Evolutionary conservation across 1,284 basidiomycete genomes (phyloP), one percentile per base, ranked within the genome.

Genomic region (Tilletia indica): DNA sequence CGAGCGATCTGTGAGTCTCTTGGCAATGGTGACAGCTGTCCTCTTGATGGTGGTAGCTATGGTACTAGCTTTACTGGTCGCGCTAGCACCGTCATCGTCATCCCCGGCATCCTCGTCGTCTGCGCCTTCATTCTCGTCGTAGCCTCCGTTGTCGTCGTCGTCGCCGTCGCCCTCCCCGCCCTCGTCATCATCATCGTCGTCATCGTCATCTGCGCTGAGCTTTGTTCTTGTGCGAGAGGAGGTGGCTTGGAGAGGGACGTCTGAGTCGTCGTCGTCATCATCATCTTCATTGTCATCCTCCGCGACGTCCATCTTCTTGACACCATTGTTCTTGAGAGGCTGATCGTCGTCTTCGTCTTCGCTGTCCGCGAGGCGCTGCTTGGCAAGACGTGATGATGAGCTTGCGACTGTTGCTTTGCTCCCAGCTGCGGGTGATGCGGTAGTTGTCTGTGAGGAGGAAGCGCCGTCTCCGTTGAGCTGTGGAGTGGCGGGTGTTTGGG

Each of bases 91-190:
- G 31, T 67, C 77, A 58, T 84, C 85, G 64, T 88, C 87, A 12
- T 85, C 51, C 51, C 6, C 51, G 51, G 8, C 73, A 85, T 87
- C 81, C 90, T 89, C 8, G 82, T 90, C 71, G 86, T 84, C 80
- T 88, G 89, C 71, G 85, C 86, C 83, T 56, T 82, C 77, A 47
- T 77, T 72, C 14, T 74, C 76, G 25, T 78, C 77, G 31, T 78
- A 78, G 14, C 70, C 75, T 39, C 77, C 76, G 2, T 76, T 77
- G 14, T 74, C 76, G 8, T 77, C 74, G 0, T 74, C 78, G 1
- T 75, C 78, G 0, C 75, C 76, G 0, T 76, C 76, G 0, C 74
- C 73, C 1, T 75, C 75, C 14, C 77, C 51, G 56, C 49, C 56
- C 11, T 73, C 72, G 11, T 73, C 72, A 8, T 72, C 73, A 3